phyloP scores from a whole-genome alignment of 768 basidiomycete genomes.

The Suillus lakei region DNA sequence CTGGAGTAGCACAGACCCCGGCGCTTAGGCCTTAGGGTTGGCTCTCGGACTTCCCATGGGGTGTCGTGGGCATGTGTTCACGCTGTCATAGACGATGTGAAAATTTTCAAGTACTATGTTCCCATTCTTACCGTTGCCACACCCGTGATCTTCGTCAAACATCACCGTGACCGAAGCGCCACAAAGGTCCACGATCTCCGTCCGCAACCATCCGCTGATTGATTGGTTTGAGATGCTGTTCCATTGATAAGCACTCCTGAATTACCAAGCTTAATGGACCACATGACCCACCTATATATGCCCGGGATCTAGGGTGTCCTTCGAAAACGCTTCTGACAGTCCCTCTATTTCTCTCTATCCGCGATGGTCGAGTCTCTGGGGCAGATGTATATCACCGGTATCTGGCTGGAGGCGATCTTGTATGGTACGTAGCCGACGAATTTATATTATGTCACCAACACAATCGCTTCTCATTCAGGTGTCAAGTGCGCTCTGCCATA shows the following conservation, averaged over 20 bases:
- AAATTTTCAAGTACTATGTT: background rate
- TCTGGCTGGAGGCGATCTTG: constrained; percentile 19
- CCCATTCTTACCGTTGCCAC: background rate
- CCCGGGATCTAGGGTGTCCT: background rate
- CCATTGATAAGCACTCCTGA: background rate
- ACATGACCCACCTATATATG: background rate
- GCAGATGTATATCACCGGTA: constrained; percentile 11
- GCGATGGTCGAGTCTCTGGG: constrained; percentile 15
- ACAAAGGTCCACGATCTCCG: background rate
- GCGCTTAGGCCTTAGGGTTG: background rate
- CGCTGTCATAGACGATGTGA: background rate
- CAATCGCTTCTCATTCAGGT: background rate
- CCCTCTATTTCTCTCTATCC: background rate
- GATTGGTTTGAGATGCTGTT: background rate
- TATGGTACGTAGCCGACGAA: constrained; percentile 18
- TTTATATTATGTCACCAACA: background rate
- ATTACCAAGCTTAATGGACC: background rate
- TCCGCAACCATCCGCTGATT: background rate
- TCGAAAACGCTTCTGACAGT: background rate
- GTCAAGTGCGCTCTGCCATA: background rate
- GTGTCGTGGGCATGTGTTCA: background rate
- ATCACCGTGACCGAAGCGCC: background rate
- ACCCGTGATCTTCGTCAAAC: background rate
- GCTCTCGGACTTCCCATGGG: background rate
- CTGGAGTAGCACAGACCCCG: background rate